Conservation (phyloP, 805 yeast genomes). For the Candida tammaniensis region DNA sequence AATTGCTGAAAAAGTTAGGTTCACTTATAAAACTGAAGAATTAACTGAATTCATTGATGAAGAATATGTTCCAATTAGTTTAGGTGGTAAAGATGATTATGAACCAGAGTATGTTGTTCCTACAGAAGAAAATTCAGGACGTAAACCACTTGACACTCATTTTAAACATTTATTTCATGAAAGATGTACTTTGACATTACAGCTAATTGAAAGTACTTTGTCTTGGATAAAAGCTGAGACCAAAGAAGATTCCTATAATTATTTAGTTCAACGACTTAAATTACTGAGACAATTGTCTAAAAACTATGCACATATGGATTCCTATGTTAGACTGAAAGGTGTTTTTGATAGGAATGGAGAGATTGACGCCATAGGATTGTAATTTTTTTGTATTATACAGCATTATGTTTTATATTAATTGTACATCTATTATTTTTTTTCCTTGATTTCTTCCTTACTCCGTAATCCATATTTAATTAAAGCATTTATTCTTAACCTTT, state of each 20-base stretch:
- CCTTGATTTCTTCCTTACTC: not conserved
- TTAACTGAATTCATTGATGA: slow-evolving; percentile 56
- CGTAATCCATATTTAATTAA: slow-evolving; percentile 19
- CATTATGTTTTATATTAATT: no score
- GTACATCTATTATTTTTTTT: not conserved
- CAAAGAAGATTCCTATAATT: slow-evolving; percentile 42
- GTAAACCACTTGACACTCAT: slow-evolving; percentile 30
- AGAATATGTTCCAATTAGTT: slow-evolving; percentile 55
- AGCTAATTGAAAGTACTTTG: slow-evolving; percentile 61
- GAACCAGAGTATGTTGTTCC: slow-evolving; percentile 59
- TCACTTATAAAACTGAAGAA: slow-evolving; percentile 68
- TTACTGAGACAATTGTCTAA: slow-evolving; percentile 50
- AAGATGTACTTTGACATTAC: slow-evolving; percentile 48
- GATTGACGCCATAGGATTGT: slow-evolving; percentile 1
- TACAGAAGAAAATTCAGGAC: slow-evolving; percentile 45
- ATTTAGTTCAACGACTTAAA: slow-evolving; percentile 50
- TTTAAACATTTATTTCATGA: slow-evolving; percentile 4
- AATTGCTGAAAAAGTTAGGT: slow-evolving; percentile 82
- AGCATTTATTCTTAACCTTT: slow-evolving; percentile 26
- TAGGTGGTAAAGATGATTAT: slow-evolving; percentile 69
- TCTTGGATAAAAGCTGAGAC: slow-evolving; percentile 68
- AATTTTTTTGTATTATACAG: no score
- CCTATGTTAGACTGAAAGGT: slow-evolving; percentile 73
- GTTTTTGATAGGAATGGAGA: slow-evolving; percentile 69
- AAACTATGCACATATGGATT: slow-evolving; percentile 69